Conservation (phyloP, 1,284 basidiomycete genomes). For the Malassezia furfur region DNA sequence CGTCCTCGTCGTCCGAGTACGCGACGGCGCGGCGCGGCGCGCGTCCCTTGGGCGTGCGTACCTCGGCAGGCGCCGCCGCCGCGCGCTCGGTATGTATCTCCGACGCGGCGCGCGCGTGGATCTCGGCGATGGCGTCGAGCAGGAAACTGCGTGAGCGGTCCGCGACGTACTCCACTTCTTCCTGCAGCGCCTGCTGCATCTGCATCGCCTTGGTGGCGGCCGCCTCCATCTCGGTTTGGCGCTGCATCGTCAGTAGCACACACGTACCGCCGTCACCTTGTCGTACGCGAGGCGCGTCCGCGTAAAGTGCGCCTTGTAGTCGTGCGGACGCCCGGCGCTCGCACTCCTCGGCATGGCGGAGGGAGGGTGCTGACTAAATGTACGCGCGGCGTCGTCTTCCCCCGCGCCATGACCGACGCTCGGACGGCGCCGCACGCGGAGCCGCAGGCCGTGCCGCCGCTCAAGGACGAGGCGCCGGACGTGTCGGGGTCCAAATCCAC, state of each 20-base stretch:
- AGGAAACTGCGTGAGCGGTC: slow-evolving; percentile 7
- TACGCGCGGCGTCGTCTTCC: neutral
- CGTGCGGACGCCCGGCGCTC: neutral
- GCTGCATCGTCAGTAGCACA: slow-evolving; percentile 1
- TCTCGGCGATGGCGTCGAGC: slow-evolving; percentile 8
- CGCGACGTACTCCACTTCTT: slow-evolving; percentile 14
- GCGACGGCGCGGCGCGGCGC: neutral
- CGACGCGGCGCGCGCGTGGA: neutral
- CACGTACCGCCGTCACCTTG: slow-evolving; percentile 14
- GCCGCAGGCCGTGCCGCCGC: too few relatives aligned
- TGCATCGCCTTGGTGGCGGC: slow-evolving; percentile 1
- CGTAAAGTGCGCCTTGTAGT: slow-evolving; percentile 19
- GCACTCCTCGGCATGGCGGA: slow-evolving; percentile 9
- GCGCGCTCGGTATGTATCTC: neutral
- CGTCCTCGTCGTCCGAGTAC: slow-evolving; percentile 14
- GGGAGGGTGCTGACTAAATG: neutral
- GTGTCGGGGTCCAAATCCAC: too few relatives aligned
- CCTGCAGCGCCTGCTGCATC: slow-evolving; percentile 12
- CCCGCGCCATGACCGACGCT: neutral
- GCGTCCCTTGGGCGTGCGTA: neutral
- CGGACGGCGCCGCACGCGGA: too few relatives aligned
- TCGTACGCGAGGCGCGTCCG: slow-evolving; percentile 11
- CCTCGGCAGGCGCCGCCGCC: neutral
- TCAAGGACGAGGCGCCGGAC: too few relatives aligned
- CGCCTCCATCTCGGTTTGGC: slow-evolving; percentile 4